Evolutionary conservation across 2,329 filamentous ascomycete species (phyloP), one percentile per base, ranked within the genome.

Genomic region (Tolypocladium tundrense): DNA sequence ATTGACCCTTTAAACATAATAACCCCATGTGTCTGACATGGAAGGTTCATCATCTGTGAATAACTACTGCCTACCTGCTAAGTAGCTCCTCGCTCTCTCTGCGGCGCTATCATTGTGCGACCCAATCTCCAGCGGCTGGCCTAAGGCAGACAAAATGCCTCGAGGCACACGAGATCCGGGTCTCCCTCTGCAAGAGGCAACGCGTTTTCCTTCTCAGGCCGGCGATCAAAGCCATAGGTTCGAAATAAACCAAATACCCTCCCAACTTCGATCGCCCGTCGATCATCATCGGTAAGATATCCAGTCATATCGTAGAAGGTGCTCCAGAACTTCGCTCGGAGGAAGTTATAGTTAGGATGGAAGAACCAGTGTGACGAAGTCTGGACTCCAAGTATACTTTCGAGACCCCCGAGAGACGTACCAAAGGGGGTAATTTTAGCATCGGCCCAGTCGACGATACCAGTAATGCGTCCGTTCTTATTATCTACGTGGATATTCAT

Each of bases 401-500:
- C 65, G 11, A 70, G 53, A 2, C 58, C 64, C 19, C 58, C 63
- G 14, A 70, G 60, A 9, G 67, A 64, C 10, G 67, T 60, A 7
- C 67, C 66, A 57, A 70, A 71, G 1, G 67, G 67, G 35, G 54
- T 56, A 19, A 70, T 57, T 4, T 57, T 53, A 10, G 65, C 65
- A 21, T 65, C 64, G 21, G 61, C 37, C 67, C 66, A 71, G 62
- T 71, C 67, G 27, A 69, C 55, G 41, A 70, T 62, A 31, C 68
- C 66, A 1, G 64, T 68, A 27, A 70, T 65, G 24, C 59, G 2
- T 37, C 43, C 3, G 62, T 24, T 24, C 21, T 24, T 24, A 24
- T 24, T 51, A 33, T 70, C 62, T 10, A 66, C 61, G 21, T 68
- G 66, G 33, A 70, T 63, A 56, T 72, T 70, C 54, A 64, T 68